Evolutionary conservation across 2,329 filamentous ascomycete genomes (phyloP).

Genomic region (Geosmithia putterillii): DNA sequence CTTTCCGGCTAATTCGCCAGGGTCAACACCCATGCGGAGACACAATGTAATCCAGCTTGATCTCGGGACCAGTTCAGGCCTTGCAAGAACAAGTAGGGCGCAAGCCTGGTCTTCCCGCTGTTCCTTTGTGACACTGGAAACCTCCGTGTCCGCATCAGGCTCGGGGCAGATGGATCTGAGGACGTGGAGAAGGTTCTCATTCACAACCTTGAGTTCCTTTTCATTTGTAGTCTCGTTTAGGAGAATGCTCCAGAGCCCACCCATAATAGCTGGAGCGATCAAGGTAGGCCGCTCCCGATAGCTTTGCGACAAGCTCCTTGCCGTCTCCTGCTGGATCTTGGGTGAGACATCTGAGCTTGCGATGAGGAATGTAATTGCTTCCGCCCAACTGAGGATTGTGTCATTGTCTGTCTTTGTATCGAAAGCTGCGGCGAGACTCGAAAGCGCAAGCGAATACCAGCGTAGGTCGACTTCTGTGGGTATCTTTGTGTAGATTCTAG

Average conservation of each 20-base stretch:
- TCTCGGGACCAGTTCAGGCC: constrained; percentile 63
- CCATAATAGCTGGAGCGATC: constrained; percentile 51
- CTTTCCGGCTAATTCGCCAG: constrained; percentile 60
- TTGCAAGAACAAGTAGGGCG: constrained; percentile 64
- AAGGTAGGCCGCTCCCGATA: constrained; percentile 48
- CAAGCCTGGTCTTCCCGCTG: constrained; percentile 58
- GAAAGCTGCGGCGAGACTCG: constrained; percentile 44
- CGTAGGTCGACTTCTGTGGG: constrained; percentile 59
- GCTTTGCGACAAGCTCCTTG: constrained; percentile 46
- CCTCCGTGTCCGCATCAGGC: constrained; percentile 31
- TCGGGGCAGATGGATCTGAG: constrained; percentile 52
- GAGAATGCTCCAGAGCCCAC: constrained; percentile 73
- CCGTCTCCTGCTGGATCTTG: constrained; percentile 50
- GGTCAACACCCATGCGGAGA: constrained; percentile 68
- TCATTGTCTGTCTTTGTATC: constrained; percentile 31
- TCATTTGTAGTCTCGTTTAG: constrained; percentile 50
- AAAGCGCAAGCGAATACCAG: constrained; percentile 65
- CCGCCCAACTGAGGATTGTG: constrained; percentile 63
- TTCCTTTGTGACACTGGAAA: constrained; percentile 11
- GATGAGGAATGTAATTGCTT: constrained; percentile 71
- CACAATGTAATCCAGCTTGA: constrained; percentile 84
- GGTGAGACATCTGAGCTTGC: constrained; percentile 50
- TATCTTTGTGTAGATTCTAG: constrained; percentile 74
- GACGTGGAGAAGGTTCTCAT: constrained; percentile 47
- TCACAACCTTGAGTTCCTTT: constrained; percentile 64